Evolutionary conservation across 2,329 filamentous ascomycete species (phyloP).

Genomic region (Paecilomyces niveus): DNA sequence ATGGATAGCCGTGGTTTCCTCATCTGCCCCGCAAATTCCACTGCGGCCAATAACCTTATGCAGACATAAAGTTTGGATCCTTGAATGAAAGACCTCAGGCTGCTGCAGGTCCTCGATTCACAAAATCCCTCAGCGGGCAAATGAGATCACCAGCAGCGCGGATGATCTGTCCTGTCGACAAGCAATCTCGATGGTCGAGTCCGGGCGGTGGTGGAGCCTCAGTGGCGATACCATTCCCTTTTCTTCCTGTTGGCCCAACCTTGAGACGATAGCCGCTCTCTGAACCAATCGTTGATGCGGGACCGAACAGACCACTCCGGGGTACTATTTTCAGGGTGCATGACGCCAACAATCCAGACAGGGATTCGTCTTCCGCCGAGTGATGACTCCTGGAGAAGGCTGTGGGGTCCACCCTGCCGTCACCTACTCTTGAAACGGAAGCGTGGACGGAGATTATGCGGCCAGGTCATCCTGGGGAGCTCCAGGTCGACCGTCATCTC

Average conservation of each 20-base stretch:
- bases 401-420: not conserved
- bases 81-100: not conserved
- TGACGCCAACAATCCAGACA: constrained; percentile 20
- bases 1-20: not conserved
- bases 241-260: not conserved
- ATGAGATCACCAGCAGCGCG: not conserved
- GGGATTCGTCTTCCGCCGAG: constrained; percentile 1
- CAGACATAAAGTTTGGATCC: not conserved
- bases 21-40: not conserved
- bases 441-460: not conserved
- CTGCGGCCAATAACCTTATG: not conserved
- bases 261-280: not conserved
- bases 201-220: not conserved
- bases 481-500: not conserved
- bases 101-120: not conserved
- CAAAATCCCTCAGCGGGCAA: not conserved
- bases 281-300: constrained; percentile 13
- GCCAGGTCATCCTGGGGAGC: not conserved
- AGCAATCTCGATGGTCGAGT: not conserved
- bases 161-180: not conserved
- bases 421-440: not conserved
- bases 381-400: not conserved
- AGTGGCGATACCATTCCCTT: not conserved
- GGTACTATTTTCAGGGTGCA: constrained; percentile 25
- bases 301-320: constrained; percentile 13